Percentiles rank a stretch among this genome's conserved stretches.
Conservation (phyloP, 495 filamentous ascomycete genomes). For the Ramalina peruviana region DNA sequence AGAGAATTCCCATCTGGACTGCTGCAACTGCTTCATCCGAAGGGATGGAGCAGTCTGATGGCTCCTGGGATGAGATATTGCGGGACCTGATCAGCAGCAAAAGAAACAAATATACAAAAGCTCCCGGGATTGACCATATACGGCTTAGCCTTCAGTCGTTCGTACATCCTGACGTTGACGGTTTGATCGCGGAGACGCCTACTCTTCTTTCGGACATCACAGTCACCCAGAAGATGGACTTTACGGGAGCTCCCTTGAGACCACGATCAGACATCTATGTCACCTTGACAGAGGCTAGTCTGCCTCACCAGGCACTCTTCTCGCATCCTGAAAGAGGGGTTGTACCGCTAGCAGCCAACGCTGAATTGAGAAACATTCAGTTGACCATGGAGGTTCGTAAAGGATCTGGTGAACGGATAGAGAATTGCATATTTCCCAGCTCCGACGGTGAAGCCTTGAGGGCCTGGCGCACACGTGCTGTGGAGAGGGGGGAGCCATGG, state of each 20-base stretch:
- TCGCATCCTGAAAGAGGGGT: constrained; percentile 68
- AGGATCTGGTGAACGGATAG: constrained; percentile 62
- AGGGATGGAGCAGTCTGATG: constrained; percentile 35
- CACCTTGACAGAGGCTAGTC: constrained; percentile 57
- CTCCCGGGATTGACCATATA: constrained; percentile 52
- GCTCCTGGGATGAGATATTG: constrained; percentile 66
- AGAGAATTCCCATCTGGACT: constrained; percentile 66
- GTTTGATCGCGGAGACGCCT: constrained; percentile 70
- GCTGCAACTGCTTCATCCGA: constrained; percentile 39
- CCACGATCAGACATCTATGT: constrained; percentile 89
- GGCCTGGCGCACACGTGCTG: constrained; percentile 75
- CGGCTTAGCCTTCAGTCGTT: constrained; percentile 69
- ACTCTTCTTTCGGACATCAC: constrained; percentile 71
- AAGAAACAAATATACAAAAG: constrained; percentile 58
- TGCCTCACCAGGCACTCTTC: constrained; percentile 65
- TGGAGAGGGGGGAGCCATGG: constrained; percentile 68
- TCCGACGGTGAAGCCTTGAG: constrained; percentile 62
- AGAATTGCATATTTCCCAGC: constrained; percentile 73
- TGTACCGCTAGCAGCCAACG: constrained; percentile 45
- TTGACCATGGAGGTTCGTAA: constrained; percentile 79
- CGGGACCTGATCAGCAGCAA: constrained; percentile 58
- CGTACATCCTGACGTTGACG: constrained; percentile 56
- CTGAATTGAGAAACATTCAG: constrained; percentile 63
- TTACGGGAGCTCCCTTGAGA: constrained; percentile 79
- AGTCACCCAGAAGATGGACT: constrained; percentile 80